phyloP scores from a whole-genome alignment of 371 early-diverging fungal genomes.

The Chytridiales sp. region DNA sequence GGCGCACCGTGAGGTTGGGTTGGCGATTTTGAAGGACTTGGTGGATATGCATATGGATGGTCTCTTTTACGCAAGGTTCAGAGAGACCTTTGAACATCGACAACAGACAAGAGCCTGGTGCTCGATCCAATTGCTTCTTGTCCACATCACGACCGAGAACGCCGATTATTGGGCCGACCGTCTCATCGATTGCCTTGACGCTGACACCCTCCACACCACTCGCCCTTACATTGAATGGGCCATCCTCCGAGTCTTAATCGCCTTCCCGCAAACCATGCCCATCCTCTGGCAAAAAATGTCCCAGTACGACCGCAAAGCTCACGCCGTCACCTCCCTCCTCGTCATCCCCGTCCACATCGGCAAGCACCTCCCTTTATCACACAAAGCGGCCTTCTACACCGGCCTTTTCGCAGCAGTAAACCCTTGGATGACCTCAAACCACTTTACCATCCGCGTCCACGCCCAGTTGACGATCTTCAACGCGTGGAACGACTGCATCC shows the following conservation, averaged over 20 bases:
- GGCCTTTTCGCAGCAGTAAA: slow-evolving; percentile 8
- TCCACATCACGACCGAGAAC: slow-evolving; percentile 40
- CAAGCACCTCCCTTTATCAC: slow-evolving; percentile 4
- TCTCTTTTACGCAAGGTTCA: slow-evolving; percentile 34
- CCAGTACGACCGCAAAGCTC: slow-evolving; percentile 43
- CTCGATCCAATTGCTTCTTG: slow-evolving; percentile 50
- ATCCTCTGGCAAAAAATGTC: slow-evolving; percentile 27
- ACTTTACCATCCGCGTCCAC: slow-evolving; percentile 40
- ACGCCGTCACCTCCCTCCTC: slow-evolving; percentile 49
- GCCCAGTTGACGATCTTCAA: slow-evolving; percentile 32
- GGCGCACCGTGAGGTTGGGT: slow-evolving; percentile 34
- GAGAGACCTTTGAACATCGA: slow-evolving; percentile 48
- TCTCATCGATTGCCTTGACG: slow-evolving; percentile 40
- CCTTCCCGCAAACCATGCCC: slow-evolving; percentile 9
- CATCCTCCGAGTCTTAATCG: slow-evolving; percentile 24
- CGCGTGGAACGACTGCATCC: background rate
- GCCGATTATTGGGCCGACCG: slow-evolving; percentile 30
- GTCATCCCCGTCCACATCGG: slow-evolving; percentile 38
- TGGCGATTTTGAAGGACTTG: slow-evolving; percentile 37
- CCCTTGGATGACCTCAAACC: slow-evolving; percentile 42
- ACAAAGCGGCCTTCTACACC: slow-evolving; percentile 9
- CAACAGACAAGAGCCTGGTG: slow-evolving; percentile 53
- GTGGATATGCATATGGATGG: slow-evolving; percentile 22
- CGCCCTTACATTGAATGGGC: slow-evolving; percentile 56
- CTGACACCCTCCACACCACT: slow-evolving; percentile 50